Conservation (phyloP, 2,329 filamentous ascomycete species). For the Calycina herbarum region DNA sequence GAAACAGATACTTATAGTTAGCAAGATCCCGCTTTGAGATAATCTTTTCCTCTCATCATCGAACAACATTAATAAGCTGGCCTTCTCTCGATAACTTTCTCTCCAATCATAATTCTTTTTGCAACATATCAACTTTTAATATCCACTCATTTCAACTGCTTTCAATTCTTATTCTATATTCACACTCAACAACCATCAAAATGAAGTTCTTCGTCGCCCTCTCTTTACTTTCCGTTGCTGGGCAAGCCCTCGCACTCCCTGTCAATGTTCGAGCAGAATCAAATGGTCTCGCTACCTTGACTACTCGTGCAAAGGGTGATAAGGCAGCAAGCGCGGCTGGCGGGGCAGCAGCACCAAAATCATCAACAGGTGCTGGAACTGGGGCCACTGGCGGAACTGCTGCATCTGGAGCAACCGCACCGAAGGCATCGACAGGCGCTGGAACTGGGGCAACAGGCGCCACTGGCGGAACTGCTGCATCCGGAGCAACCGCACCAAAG, state of each 20-base stretch:
- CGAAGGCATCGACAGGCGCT: too few relatives aligned
- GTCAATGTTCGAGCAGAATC: slow-evolving; percentile 3
- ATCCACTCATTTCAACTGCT: neutral
- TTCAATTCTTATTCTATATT: neutral
- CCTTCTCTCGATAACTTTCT: neutral
- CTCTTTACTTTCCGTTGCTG: slow-evolving; percentile 20
- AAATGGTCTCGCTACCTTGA: neutral
- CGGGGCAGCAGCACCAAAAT: too few relatives aligned
- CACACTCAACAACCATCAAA: slow-evolving; percentile 16
- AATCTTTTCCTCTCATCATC: neutral
- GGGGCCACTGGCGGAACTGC: too few relatives aligned
- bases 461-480: neutral
- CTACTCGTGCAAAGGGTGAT: too few relatives aligned
- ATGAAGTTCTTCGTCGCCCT: slow-evolving; percentile 25
- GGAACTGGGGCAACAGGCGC: too few relatives aligned
- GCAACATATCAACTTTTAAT: slow-evolving; percentile 1
- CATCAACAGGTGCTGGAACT: too few relatives aligned
- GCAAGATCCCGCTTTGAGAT: neutral
- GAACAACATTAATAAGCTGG: neutral
- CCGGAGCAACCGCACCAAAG: neutral
- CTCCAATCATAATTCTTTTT: neutral
- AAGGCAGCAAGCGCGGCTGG: too few relatives aligned
- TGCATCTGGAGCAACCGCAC: too few relatives aligned
- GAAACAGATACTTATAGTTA: neutral
- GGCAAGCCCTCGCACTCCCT: slow-evolving; percentile 19